Evolutionary conservation across 202 grass and related monocot species (phyloP).

Genomic region (Thinopyrum obtusiflorum): DNA sequence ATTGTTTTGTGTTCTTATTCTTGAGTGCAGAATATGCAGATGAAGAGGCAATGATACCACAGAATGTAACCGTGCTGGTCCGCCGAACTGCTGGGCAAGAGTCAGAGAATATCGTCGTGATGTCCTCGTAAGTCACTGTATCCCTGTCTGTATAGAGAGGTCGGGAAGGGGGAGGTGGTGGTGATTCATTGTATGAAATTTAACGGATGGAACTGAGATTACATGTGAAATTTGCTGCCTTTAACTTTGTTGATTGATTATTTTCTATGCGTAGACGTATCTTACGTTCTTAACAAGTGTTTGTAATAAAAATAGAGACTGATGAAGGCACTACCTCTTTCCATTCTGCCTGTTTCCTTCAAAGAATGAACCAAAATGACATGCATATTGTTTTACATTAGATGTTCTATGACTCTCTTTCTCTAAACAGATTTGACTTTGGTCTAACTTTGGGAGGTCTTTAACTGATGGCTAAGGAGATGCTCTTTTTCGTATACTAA

Average conservation of each 20-base stretch:
- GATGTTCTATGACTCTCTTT: not conserved
- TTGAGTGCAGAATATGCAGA: conserved; percentile 66
- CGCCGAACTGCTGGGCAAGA: conserved; percentile 45
- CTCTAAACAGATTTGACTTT: not conserved
- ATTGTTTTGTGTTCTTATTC: conserved; percentile 29
- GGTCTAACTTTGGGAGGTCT: not conserved
- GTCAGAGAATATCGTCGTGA: conserved; percentile 42
- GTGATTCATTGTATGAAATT: not conserved
- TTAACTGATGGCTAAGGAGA: not conserved
- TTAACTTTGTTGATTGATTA: not conserved
- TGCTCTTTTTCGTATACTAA: not conserved
- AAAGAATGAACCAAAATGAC: not conserved
- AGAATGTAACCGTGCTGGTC: conserved; percentile 57
- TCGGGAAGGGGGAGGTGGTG: not conserved
- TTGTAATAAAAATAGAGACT: not conserved
- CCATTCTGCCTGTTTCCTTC: too few relatives aligned
- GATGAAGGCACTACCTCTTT: not conserved
- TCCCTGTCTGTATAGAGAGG: not conserved
- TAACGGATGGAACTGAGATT: not conserved
- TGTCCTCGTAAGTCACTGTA: conserved; percentile 32
- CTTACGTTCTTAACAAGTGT: not conserved
- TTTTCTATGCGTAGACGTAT: not conserved
- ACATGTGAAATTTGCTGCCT: not conserved
- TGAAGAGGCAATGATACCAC: conserved; percentile 48
- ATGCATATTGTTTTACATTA: not conserved